These are phyloP conservation scores for Didymella glomerata DNA, from an alignment of 2,329 filamentous ascomycete genomes.

Conservation along the genomic window DNA sequence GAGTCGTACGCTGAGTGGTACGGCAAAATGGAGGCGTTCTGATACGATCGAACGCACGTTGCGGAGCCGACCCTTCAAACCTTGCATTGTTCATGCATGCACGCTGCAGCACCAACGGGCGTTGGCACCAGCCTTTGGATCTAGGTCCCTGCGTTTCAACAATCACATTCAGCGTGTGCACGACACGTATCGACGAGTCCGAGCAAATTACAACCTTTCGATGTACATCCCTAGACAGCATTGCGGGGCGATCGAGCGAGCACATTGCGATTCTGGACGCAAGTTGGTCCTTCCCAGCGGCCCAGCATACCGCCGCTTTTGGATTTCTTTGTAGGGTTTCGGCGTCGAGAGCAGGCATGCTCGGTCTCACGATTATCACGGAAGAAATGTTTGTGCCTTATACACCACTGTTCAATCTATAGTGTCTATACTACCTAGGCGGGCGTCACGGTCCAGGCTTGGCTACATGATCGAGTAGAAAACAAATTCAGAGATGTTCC, in stretches of 20 bases:
- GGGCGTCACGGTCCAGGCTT: constrained; percentile 14
- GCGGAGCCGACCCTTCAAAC: not conserved
- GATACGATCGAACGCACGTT: constrained; percentile 1
- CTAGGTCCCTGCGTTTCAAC: constrained; percentile 8
- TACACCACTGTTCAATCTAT: constrained; percentile 32
- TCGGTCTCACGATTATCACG: constrained; percentile 1
- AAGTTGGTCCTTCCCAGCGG: not conserved
- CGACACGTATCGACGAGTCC: constrained; percentile 10
- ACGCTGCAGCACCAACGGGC: constrained; percentile 1
- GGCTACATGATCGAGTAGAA: constrained; percentile 18
- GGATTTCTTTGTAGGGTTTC: constrained; percentile 6
- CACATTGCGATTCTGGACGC: not conserved
- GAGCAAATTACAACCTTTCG: not conserved
- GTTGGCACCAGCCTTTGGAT: constrained; percentile 9
- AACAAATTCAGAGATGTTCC: not conserved
- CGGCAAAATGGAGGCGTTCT: constrained; percentile 29
- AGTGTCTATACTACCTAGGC: constrained; percentile 38
- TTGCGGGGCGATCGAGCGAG: constrained; percentile 12
- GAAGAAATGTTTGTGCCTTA: constrained; percentile 34
- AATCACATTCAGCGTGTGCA: constrained; percentile 2
- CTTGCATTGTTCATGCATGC: constrained; percentile 8
- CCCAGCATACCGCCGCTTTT: constrained; percentile 13
- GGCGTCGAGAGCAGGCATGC: not conserved
- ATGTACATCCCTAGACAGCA: constrained; percentile 20
- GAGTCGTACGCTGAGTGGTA: constrained; percentile 45